A percentile compares a stretch with the other conserved stretches of the same genome.
These are phyloP conservation scores for Metarhizium brunneum DNA, from an alignment of 2,329 filamentous ascomycete species.

Conservation along the genomic window DNA sequence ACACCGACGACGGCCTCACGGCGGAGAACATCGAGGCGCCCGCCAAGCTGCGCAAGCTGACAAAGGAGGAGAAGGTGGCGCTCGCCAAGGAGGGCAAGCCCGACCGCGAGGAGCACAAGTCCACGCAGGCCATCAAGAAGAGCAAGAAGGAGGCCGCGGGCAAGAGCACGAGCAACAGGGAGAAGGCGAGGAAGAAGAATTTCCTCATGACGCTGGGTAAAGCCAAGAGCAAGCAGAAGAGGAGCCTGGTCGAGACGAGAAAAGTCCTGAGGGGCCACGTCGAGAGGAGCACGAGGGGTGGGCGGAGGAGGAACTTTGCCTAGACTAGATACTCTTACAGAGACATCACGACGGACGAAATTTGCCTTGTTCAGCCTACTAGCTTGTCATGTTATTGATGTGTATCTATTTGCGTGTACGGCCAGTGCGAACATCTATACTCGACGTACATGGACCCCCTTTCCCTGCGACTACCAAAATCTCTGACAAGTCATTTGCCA, in stretches of 20 bases:
- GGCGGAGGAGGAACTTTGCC: slow-evolving; percentile 60
- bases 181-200: slow-evolving; percentile 97
- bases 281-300: slow-evolving; percentile 74
- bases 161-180: slow-evolving; percentile 94
- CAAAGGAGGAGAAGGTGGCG: slow-evolving; percentile 82
- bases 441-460: too few relatives aligned
- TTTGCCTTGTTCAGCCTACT: too few relatives aligned
- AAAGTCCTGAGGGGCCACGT: slow-evolving; percentile 75
- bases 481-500: too few relatives aligned
- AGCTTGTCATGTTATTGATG: too few relatives aligned
- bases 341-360: too few relatives aligned
- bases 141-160: slow-evolving; percentile 81
- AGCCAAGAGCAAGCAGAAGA: slow-evolving; percentile 90
- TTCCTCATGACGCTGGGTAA: slow-evolving; percentile 97
- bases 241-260: slow-evolving; percentile 78
- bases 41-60: slow-evolving; percentile 69
- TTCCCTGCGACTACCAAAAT: too few relatives aligned
- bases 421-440: too few relatives aligned
- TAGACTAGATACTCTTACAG: not conserved
- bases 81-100: slow-evolving; percentile 76
- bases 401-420: too few relatives aligned
- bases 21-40: slow-evolving; percentile 88
- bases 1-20: slow-evolving; percentile 81
- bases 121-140: slow-evolving; percentile 73
- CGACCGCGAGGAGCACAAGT: slow-evolving; percentile 71